Percentiles rank a stretch among this genome's conserved stretches.
Conservation (phyloP, 2,329 filamentous ascomycete species). For the Alternaria angustiovoidea region DNA sequence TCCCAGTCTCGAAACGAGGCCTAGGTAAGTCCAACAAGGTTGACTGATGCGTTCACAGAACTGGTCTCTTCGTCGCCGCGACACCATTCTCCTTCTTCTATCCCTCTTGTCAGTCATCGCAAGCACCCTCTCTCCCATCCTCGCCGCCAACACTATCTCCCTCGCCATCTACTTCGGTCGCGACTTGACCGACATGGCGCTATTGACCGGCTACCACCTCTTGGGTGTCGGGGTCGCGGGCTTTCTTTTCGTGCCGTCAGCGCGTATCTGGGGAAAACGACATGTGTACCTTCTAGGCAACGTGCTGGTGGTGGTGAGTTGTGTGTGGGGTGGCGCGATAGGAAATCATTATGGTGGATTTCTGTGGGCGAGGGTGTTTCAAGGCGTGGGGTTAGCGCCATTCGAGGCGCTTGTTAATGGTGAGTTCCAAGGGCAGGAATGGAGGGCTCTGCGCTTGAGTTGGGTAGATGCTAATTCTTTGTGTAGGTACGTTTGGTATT, state of each 20-base stretch:
- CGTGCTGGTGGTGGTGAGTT: slow-evolving; percentile 74
- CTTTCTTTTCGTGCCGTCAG: slow-evolving; percentile 85
- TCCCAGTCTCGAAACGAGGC: background rate
- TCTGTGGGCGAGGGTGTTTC: slow-evolving; percentile 80
- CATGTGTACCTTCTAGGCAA: slow-evolving; percentile 85
- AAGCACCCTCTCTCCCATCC: slow-evolving; percentile 82
- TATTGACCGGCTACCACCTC: slow-evolving; percentile 87
- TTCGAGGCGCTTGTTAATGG: slow-evolving; percentile 92
- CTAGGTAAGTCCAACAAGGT: background rate
- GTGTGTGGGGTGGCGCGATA: slow-evolving; percentile 78
- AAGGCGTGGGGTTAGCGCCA: slow-evolving; percentile 85
- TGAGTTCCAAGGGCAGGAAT: slow-evolving; percentile 60
- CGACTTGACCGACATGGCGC: slow-evolving; percentile 77
- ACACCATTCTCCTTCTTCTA: slow-evolving; percentile 79
- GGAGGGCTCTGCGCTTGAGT: background rate
- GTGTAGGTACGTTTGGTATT: background rate
- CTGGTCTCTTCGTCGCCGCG: slow-evolving; percentile 87
- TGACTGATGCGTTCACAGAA: slow-evolving; percentile 58
- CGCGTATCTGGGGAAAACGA: slow-evolving; percentile 90
- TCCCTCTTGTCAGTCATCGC: slow-evolving; percentile 84
- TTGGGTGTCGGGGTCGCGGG: slow-evolving; percentile 83
- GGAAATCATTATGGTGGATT: slow-evolving; percentile 74
- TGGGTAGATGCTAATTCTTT: background rate
- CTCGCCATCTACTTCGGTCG: slow-evolving; percentile 71
- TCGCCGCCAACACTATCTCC: slow-evolving; percentile 86